phyloP scores from a whole-genome alignment of 352 stramenopile genomes.

The Pythium myriotylum region DNA sequence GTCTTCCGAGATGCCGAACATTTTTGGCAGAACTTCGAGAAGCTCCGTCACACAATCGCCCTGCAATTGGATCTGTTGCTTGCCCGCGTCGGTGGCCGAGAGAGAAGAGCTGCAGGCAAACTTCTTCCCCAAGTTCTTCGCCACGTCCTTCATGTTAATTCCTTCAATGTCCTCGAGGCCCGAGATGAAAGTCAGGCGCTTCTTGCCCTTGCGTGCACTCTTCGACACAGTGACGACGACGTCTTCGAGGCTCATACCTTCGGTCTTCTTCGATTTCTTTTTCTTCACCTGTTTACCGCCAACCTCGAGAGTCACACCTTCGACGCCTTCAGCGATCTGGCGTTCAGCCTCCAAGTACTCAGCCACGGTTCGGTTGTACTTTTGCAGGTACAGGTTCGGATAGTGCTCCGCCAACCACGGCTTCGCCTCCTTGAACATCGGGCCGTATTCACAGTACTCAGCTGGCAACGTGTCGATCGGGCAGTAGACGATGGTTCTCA shows the following conservation, averaged over 20 bases:
- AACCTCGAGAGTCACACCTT: constrained; percentile 76
- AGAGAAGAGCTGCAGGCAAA: constrained; percentile 85
- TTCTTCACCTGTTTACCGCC: constrained; percentile 81
- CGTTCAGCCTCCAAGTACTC: constrained; percentile 78
- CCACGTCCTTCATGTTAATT: constrained; percentile 84
- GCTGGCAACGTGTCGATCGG: constrained; percentile 82
- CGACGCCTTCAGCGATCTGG: constrained; percentile 77
- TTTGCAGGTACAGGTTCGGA: constrained; percentile 71
- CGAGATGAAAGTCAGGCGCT: constrained; percentile 82
- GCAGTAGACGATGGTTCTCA: constrained; percentile 74
- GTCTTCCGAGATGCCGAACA: constrained; percentile 77
- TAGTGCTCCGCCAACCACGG: constrained; percentile 77
- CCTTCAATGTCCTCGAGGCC: constrained; percentile 81
- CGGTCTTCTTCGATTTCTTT: constrained; percentile 82
- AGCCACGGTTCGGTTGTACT: constrained; percentile 83
- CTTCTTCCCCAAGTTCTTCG: constrained; percentile 79
- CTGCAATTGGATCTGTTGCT: constrained; percentile 84
- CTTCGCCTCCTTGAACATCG: constrained; percentile 86
- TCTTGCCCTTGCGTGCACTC: constrained; percentile 75
- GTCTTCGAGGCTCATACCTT: constrained; percentile 72
- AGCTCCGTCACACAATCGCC: constrained; percentile 79
- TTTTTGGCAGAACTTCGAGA: constrained; percentile 70
- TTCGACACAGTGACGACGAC: constrained; percentile 69
- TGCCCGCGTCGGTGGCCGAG: constrained; percentile 71
- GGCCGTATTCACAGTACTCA: constrained; percentile 87